Evolutionary conservation across 1,139 yeast genomes (phyloP).

Genomic region (Protomyces gravidus): DNA sequence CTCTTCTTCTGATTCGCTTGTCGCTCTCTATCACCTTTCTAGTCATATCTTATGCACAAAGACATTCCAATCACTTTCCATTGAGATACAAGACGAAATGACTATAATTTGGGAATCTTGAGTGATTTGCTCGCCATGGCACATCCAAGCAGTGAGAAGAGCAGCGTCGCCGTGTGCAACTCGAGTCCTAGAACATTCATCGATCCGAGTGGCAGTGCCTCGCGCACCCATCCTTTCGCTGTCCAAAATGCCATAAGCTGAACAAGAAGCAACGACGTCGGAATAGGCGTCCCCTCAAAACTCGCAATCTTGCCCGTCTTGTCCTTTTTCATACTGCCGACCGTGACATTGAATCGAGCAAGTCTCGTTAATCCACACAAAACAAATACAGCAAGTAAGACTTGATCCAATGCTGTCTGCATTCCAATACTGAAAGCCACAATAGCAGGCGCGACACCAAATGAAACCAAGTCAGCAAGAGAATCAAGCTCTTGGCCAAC

Average conservation of each 20-base stretch:
- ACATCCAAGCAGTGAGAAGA: conserved; percentile 77
- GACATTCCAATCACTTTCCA: not conserved
- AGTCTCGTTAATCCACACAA: conserved; percentile 88
- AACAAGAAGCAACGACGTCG: conserved; percentile 76
- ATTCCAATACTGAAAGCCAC: conserved; percentile 90
- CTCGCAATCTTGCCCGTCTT: conserved; percentile 69
- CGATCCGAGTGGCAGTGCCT: conserved; percentile 61
- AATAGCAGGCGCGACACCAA: conserved; percentile 50
- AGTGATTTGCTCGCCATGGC: conserved; percentile 87
- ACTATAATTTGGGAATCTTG: conserved; percentile 65
- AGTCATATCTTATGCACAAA: not conserved
- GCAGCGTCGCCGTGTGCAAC: conserved; percentile 63
- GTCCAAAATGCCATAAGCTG: conserved; percentile 60
- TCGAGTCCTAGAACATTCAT: conserved; percentile 56
- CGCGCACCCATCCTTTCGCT: conserved; percentile 46
- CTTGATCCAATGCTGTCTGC: conserved; percentile 73
- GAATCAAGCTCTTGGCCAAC: conserved; percentile 98
- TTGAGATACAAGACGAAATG: not conserved
- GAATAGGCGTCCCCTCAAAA: conserved; percentile 95
- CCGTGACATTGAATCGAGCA: conserved; percentile 92
- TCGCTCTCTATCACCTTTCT: not conserved
- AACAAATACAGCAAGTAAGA: conserved; percentile 75
- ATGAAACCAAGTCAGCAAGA: conserved; percentile 73
- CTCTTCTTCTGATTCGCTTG: too few species aligned
- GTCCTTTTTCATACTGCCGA: conserved; percentile 88